Percentiles rank a stretch among this genome's conserved stretches.
These are phyloP conservation scores for Didymella pinodella DNA, from an alignment of 2,329 filamentous ascomycete species.

Conservation along the genomic window DNA sequence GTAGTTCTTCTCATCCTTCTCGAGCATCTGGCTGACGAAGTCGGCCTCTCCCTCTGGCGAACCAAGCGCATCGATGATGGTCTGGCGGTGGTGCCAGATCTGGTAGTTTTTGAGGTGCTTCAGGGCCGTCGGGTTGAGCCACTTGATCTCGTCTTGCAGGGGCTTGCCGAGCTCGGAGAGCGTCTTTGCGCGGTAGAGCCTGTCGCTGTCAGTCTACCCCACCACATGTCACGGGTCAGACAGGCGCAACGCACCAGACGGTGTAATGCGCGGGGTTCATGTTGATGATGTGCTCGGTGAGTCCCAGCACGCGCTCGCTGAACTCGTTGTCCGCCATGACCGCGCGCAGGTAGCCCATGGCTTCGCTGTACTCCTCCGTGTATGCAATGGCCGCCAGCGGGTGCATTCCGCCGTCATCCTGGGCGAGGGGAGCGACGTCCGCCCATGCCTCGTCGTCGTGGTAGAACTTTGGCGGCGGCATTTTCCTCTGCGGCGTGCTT, in stretches of 20 bases:
- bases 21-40: slow-evolving; percentile 83
- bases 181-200: slow-evolving; percentile 85
- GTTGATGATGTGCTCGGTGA: slow-evolving; percentile 88
- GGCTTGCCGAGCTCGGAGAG: slow-evolving; percentile 72
- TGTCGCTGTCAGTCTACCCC: slow-evolving; percentile 40
- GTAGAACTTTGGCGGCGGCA: slow-evolving; percentile 55
- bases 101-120: slow-evolving; percentile 97
- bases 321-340: slow-evolving; percentile 90
- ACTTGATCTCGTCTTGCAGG: slow-evolving; percentile 76
- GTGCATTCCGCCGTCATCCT: slow-evolving; percentile 76
- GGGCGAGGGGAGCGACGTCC: slow-evolving; percentile 81
- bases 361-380: slow-evolving; percentile 86
- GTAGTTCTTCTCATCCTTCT: slow-evolving; percentile 92
- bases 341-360: slow-evolving; percentile 90
- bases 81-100: slow-evolving; percentile 79
- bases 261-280: slow-evolving; percentile 99
- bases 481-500: neutral
- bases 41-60: slow-evolving; percentile 72
- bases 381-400: slow-evolving; percentile 95
- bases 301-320: slow-evolving; percentile 76
- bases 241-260: slow-evolving; percentile 72
- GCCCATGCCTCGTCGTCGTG: slow-evolving; percentile 79
- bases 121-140: slow-evolving; percentile 85
- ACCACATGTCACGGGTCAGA: neutral
- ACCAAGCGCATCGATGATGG: slow-evolving; percentile 63